Evolutionary conservation across 2,329 filamentous ascomycete species (phyloP), one percentile per base, ranked within the genome.

Genomic region (Xylogone sp.): DNA sequence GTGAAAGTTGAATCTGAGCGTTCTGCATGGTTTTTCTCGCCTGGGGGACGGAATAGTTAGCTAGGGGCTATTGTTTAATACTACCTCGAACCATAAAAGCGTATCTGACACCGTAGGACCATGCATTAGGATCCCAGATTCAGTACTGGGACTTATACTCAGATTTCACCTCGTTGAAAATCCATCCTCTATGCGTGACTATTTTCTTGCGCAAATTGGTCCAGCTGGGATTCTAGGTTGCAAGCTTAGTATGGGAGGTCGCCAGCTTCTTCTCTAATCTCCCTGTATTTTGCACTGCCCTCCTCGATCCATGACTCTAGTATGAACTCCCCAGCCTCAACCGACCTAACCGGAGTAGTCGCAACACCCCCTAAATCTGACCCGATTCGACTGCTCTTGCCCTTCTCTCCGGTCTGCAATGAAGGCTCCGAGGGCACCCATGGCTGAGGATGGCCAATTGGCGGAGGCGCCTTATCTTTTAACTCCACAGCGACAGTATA

Each of bases 401-500:
- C 58, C 29, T 59, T 71, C 60, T 55, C 65, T 55, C 61, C 69
- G 52, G 56, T 68, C 63, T 64, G 56, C 31, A 69, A 42, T 48
- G 56, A 47, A 4, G 75, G 71, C 47, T 79, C 71, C 1, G 78
- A 78, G 0, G 82, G 79, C 21, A 85, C 77, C 81, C 81, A 85
- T 29, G 77, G 71, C 63, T 84, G 81, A 0, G 81, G 79, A 60
- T 84, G 76, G 75, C 82, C 76, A 55, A 84, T 81, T 0, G 82
- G 83, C 9, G 80, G 59, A 16, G 48, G 31, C 1, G 48, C 74
- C 42, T 83, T 75, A 20, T 86, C 80, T 39, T 79, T 81, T 56
- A 92, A 66, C 68, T 93, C 88, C 42, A 93, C 78, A 0, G 84
- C 86, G n/a, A 93, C 68, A 0, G 87, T 89, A 66, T 88, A 93